Conservation (phyloP, 306 rosid species). For the Herpetospermum pedunculosum region DNA sequence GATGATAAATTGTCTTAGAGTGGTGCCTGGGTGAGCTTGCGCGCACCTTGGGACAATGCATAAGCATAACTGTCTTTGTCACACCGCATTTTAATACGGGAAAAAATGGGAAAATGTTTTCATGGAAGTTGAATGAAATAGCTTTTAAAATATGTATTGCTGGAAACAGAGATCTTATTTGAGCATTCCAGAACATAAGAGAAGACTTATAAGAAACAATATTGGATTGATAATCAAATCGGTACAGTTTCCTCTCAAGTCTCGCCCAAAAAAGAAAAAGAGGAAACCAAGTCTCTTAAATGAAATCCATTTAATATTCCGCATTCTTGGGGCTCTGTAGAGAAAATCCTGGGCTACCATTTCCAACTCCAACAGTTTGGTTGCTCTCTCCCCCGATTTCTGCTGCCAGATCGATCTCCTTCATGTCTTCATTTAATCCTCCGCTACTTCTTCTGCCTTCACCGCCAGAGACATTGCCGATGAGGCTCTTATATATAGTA, state of each 20-base stretch:
- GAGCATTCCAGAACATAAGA: neutral
- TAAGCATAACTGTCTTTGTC: too few relatives aligned
- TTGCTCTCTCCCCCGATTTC: conserved; percentile 18
- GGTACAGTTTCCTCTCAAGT: neutral
- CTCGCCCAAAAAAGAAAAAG: neutral
- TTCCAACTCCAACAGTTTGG: conserved; percentile 7
- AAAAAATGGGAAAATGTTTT: neutral
- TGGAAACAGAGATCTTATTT: neutral
- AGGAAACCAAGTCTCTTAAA: too few relatives aligned
- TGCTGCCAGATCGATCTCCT: conserved; percentile 20
- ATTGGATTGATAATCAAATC: neutral
- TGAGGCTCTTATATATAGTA: conserved; percentile 66
- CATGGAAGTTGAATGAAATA: neutral
- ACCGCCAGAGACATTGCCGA: conserved; percentile 37
- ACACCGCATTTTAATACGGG: too few relatives aligned
- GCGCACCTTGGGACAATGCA: too few relatives aligned
- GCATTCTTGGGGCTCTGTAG: conserved; percentile 44
- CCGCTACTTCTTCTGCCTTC: conserved; percentile 18
- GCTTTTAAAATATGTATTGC: neutral
- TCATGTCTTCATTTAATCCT: conserved; percentile 17
- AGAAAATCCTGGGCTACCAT: conserved; percentile 35
- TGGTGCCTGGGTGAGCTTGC: too few relatives aligned
- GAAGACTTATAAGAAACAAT: neutral
- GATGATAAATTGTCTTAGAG: too few relatives aligned
- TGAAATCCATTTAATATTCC: conserved; percentile 22